Conservation (phyloP, 2,329 filamentous ascomycete species). For the Malbranchea zuffiana region DNA sequence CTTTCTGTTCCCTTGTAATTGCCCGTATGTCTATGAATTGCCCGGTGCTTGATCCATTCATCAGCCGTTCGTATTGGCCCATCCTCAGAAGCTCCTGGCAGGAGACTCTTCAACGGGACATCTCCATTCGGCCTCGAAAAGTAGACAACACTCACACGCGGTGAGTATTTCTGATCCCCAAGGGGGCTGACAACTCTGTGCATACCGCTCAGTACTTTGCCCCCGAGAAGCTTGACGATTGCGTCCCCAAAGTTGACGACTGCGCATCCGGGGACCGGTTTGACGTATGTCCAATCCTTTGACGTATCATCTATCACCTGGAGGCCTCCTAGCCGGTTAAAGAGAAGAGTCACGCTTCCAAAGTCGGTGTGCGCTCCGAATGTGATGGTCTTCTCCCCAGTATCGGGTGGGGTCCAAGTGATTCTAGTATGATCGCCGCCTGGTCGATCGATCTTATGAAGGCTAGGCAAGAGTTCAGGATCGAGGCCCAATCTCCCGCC, state of each 20-base stretch:
- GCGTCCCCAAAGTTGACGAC: constrained; percentile 37
- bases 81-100: too few relatives aligned
- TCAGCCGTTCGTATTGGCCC: too few relatives aligned
- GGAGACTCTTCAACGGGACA: constrained; percentile 34
- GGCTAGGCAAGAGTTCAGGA: constrained; percentile 31
- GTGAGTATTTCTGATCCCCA: constrained; percentile 34
- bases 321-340: constrained; percentile 46
- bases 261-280: constrained; percentile 39
- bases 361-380: constrained; percentile 48
- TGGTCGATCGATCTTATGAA: constrained; percentile 36
- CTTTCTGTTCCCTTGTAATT: too few relatives aligned
- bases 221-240: constrained; percentile 36
- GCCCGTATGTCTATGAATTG: too few relatives aligned
- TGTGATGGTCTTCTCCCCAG: constrained; percentile 32
- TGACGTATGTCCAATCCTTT: constrained; percentile 42
- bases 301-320: constrained; percentile 42
- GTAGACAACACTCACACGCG: constrained; percentile 45
- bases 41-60: too few relatives aligned
- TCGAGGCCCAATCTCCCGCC: constrained; percentile 37
- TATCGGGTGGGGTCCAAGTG: constrained; percentile 40
- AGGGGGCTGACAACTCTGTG: constrained; percentile 44
- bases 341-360: constrained; percentile 45
- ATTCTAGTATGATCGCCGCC: constrained; percentile 47
- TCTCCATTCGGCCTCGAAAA: constrained; percentile 43
- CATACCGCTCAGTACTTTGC: constrained; percentile 31